Conservation (phyloP, 257 asterid species). For the Fraxinus pennsylvanica region DNA sequence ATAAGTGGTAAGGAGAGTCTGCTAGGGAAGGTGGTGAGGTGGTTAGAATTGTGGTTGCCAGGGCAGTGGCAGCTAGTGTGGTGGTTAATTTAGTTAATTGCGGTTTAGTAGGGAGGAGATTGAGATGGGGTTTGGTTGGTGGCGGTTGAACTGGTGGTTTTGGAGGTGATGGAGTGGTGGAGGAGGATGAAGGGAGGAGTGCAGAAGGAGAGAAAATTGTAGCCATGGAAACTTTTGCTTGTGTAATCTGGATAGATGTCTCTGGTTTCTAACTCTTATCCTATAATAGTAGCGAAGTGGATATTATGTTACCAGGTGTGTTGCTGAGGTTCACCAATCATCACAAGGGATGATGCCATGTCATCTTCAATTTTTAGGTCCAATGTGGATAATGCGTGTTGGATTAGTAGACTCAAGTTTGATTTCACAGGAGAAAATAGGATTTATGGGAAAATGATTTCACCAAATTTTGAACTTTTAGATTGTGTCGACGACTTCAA, state of each 20-base stretch:
- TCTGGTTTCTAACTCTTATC: slow-evolving; percentile 43
- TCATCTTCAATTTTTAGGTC: slow-evolving; percentile 2
- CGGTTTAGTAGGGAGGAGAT: slow-evolving; percentile 44
- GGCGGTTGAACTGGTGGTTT: slow-evolving; percentile 41
- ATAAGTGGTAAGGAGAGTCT: slow-evolving; percentile 51
- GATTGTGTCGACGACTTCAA: too few species aligned
- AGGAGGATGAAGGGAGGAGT: slow-evolving; percentile 47
- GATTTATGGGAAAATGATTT: too few species aligned
- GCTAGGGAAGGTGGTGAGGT: slow-evolving; percentile 56
- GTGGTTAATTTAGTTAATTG: slow-evolving; percentile 42
- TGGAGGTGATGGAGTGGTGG: slow-evolving; percentile 42
- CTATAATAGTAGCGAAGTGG: slow-evolving; percentile 2
- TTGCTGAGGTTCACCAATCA: slow-evolving; percentile 25
- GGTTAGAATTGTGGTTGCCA: slow-evolving; percentile 67
- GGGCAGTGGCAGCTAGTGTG: slow-evolving; percentile 66
- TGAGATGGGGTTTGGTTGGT: slow-evolving; percentile 39
- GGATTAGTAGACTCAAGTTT: too few species aligned
- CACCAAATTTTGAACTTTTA: too few species aligned
- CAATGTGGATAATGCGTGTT: too few species aligned
- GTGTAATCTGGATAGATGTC: slow-evolving; percentile 34
- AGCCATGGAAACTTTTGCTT: slow-evolving; percentile 54
- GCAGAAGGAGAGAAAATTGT: slow-evolving; percentile 74
- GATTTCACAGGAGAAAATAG: too few species aligned
- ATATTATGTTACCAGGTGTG: neutral
- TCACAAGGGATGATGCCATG: slow-evolving; percentile 11